Evolutionary conservation across 352 stramenopile species (phyloP).

Genomic region (Detonula confervacea): DNA sequence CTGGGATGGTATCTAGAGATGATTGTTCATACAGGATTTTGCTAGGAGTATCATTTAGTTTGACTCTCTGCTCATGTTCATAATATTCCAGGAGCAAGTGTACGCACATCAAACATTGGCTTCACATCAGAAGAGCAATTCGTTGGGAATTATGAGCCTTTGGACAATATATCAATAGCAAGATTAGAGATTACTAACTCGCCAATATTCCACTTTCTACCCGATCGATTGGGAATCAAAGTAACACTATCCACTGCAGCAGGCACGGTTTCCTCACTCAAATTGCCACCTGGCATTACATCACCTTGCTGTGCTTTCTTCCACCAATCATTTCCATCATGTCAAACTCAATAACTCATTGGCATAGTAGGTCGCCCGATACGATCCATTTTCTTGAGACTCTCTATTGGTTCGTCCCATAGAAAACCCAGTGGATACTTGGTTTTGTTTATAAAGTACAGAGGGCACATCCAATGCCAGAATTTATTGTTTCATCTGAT

Average conservation of each 20-base stretch:
- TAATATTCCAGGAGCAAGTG: too few species aligned
- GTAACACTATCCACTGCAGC: conserved; percentile 40
- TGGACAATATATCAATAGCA: too few species aligned
- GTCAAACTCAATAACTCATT: conserved; percentile 49
- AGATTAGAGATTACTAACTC: too few species aligned
- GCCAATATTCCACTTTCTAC: conserved; percentile 22
- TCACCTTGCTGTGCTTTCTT: conserved; percentile 29
- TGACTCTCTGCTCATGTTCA: conserved; percentile 11
- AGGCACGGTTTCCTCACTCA: conserved; percentile 3
- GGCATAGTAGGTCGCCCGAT: conserved; percentile 28
- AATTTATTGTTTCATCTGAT: background rate
- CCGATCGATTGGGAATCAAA: conserved; percentile 40
- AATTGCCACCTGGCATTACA: background rate
- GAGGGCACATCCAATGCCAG: background rate
- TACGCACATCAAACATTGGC: too few species aligned
- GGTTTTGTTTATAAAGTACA: conserved; percentile 28
- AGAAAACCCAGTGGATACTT: conserved; percentile 49
- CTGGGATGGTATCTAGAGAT: too few species aligned
- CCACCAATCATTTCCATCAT: conserved; percentile 48
- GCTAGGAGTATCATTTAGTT: conserved; percentile 6
- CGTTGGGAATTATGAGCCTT: too few species aligned
- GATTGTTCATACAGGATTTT: conserved; percentile 16
- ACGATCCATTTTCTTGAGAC: conserved; percentile 35
- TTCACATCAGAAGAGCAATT: too few species aligned
- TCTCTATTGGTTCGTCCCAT: conserved; percentile 14